Base-by-base conservation (phyloP, 345 rosid genomes). In the Leavenworthia alabamica region DNA sequence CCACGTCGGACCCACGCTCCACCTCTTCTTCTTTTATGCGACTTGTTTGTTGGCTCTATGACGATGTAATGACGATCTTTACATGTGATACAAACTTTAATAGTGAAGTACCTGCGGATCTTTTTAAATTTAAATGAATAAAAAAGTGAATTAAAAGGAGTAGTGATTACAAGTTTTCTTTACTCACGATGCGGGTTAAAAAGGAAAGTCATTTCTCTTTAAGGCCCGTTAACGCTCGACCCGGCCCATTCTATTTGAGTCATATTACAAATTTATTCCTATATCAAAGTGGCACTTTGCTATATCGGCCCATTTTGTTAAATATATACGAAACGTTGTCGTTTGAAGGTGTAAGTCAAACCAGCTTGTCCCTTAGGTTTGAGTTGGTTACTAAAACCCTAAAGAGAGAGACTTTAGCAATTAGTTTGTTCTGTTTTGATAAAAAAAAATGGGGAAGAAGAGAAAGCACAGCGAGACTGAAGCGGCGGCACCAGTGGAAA, bases 401-500 rank as follows among this genome's bases (percentile, higher is more conserved):
- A 62, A 47, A 60, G 17, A 16, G 24, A 52, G 3, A 28, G 51
- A 39, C 3, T 37, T 57, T 39, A 16, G 55, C 31, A 8, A 12
- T 32, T 40, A 10, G 0, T 1, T 24, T 4, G 7, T 42, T n/a
- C n/a, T n/a, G n/a, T n/a, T n/a, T n/a, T n/a, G n/a, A n/a, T n/a
- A n/a, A n/a, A n/a, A 23, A 27, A 20, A 13, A 11, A 85, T 86
- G 95, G 88, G 73, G 56, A 85, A 81, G 78, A 90, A 86, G 76
- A 73, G 97, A 53, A 90, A 86, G 74, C 86, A 77, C 5, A 69
- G 74, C 16, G 97, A 90, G 62, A 68, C 70, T 10, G 66, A 71
- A 55, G 67, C 42, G 8, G 42, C 58, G 9, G 85, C 46, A 8
- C 62, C 78, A 54, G 16, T 69, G 42, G 79, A 74, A 67, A 79